A percentile compares a stretch with the other conserved stretches of the same genome.
phyloP scores from a whole-genome alignment of 2,329 filamentous ascomycete genomes.

The Apiospora malaysiana region DNA sequence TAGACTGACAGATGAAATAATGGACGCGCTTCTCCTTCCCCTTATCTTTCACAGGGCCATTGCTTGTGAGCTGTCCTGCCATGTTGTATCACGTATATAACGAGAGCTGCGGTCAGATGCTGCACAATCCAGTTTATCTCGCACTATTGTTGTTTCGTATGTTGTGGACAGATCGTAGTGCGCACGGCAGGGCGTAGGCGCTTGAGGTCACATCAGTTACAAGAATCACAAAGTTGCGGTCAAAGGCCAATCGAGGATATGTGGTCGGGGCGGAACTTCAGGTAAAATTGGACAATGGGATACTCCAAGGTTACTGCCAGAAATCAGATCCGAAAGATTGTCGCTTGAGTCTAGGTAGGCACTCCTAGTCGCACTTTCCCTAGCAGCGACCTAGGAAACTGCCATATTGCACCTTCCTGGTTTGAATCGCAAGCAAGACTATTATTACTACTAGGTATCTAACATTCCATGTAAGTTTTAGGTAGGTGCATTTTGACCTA shows the following conservation, averaged over 20 bases:
- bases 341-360: not conserved
- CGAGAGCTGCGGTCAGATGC: slow-evolving; percentile 4
- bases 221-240: slow-evolving; percentile 14
- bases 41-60: not conserved
- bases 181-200: not conserved
- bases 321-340: not conserved
- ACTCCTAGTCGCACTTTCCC: not conserved
- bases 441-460: not conserved
- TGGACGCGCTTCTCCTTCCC: slow-evolving; percentile 23
- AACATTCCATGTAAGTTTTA: not conserved
- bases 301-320: not conserved
- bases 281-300: not conserved
- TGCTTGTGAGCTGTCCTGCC: slow-evolving; percentile 11
- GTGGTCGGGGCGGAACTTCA: not conserved
- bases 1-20: slow-evolving; percentile 19
- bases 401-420: not conserved
- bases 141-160: not conserved
- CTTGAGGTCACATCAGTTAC: not conserved
- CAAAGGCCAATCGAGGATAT: not conserved
- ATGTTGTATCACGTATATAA: slow-evolving; percentile 15
- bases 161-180: not conserved
- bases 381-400: not conserved
- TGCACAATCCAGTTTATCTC: slow-evolving; percentile 8
- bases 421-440: not conserved
- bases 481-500: not conserved